Evolutionary conservation across 192 early-diverging fungal species (phyloP).

Genomic region (Podila clonocystis): DNA sequence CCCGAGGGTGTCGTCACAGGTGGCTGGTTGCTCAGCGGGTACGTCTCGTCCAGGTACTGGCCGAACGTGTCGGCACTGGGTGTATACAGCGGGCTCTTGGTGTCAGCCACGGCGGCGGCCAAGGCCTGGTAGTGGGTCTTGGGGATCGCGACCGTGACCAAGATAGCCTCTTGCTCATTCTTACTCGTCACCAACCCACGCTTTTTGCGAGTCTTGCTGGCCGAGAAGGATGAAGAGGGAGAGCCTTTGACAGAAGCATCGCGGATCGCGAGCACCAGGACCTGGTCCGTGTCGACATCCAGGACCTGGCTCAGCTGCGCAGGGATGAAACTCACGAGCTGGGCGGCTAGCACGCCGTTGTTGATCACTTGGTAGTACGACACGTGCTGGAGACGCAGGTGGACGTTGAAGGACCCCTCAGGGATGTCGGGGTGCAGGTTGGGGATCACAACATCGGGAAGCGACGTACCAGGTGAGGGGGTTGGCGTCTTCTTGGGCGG

Average conservation of each 20-base stretch:
- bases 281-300: constrained; percentile 2
- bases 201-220: not conserved
- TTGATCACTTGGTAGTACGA: constrained; percentile 48
- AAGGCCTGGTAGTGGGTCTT: constrained; percentile 12
- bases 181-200: constrained; percentile 26
- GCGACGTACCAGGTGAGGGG: constrained; percentile 38
- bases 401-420: constrained; percentile 32
- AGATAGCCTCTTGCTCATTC: constrained; percentile 18
- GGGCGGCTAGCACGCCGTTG: constrained; percentile 41
- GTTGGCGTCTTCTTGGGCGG: constrained; percentile 20
- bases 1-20: not conserved
- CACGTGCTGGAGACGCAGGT: constrained; percentile 33
- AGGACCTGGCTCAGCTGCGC: constrained; percentile 22
- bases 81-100: constrained; percentile 3
- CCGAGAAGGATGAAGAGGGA: too few species aligned
- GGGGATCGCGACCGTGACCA: constrained; percentile 34
- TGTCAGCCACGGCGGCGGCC: constrained; percentile 9
- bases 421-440: constrained; percentile 27
- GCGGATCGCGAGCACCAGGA: constrained; percentile 38
- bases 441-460: constrained; percentile 44
- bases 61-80: constrained; percentile 16
- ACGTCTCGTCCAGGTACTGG: constrained; percentile 26
- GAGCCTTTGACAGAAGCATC: constrained; percentile 2
- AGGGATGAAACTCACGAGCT: constrained; percentile 40
- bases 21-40: constrained; percentile 20